Evolutionary conservation across 805 yeast genomes (phyloP).

Genomic region (Komagataella pastoris): DNA sequence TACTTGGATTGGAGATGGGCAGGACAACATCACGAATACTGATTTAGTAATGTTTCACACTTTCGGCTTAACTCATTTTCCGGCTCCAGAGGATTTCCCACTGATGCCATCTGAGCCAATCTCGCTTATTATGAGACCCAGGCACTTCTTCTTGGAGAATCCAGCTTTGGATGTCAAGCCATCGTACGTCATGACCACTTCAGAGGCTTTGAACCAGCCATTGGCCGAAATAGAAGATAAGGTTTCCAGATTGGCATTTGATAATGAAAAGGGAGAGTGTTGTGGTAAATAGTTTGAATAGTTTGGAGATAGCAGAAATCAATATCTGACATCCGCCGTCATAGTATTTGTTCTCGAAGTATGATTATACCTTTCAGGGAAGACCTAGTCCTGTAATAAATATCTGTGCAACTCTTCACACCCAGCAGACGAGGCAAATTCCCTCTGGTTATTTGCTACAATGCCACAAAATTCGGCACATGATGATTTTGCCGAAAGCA

Average conservation of each 20-base stretch:
- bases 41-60: slow-evolving; percentile 72
- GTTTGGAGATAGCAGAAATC: background rate
- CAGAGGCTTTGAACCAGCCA: slow-evolving; percentile 24
- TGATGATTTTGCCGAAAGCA: background rate
- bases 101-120: slow-evolving; percentile 82
- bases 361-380: background rate
- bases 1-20: slow-evolving; percentile 55
- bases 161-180: slow-evolving; percentile 70
- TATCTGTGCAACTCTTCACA: background rate
- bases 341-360: background rate
- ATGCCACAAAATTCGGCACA: background rate
- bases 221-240: slow-evolving; percentile 28
- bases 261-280: slow-evolving; percentile 3
- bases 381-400: background rate
- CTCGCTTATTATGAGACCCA: slow-evolving; percentile 60
- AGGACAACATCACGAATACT: slow-evolving; percentile 44
- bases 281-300: background rate
- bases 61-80: slow-evolving; percentile 77
- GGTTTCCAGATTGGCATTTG: slow-evolving; percentile 40
- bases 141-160: slow-evolving; percentile 67
- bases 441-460: background rate
- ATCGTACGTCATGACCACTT: slow-evolving; percentile 36
- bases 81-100: slow-evolving; percentile 85
- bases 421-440: background rate
- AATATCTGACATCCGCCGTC: background rate